These are phyloP conservation scores for Annulohypoxylon bovei DNA, from an alignment of 495 filamentous ascomycete species.

Conservation along the genomic window DNA sequence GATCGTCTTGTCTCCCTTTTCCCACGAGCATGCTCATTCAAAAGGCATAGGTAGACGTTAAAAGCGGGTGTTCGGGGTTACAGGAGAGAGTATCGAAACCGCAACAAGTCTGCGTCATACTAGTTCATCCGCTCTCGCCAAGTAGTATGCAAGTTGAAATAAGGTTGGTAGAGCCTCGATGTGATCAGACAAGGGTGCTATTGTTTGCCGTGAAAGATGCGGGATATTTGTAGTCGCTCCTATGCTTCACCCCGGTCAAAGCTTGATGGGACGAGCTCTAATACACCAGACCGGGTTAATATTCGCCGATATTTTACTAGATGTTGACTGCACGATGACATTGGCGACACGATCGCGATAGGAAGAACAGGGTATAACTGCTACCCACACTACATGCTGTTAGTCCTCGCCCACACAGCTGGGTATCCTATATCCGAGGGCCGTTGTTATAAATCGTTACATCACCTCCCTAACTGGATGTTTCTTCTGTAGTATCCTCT, in stretches of 20 bases:
- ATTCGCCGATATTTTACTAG: neutral
- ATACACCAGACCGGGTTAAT: neutral
- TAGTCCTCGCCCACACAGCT: neutral
- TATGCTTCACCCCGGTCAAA: neutral
- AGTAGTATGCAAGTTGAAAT: conserved; percentile 15
- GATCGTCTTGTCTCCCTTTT: conserved; percentile 5
- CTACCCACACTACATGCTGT: neutral
- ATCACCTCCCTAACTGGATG: neutral
- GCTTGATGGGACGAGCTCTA: neutral
- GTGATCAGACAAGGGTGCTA: neutral
- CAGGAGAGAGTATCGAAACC: neutral
- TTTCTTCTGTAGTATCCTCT: neutral
- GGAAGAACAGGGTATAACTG: conserved; percentile 7
- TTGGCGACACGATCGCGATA: neutral
- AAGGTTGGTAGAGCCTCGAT: conserved; percentile 18
- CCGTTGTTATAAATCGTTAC: conserved; percentile 7
- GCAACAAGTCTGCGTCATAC: neutral
- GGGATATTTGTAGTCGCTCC: neutral
- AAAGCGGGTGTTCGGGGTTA: neutral
- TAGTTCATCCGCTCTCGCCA: neutral
- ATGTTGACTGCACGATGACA: neutral
- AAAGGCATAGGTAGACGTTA: neutral
- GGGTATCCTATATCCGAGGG: neutral
- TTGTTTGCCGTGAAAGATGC: neutral
- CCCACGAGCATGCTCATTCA: neutral